Evolutionary conservation across 306 rosid species (phyloP).

Genomic region (Macrotyloma uniflorum): DNA sequence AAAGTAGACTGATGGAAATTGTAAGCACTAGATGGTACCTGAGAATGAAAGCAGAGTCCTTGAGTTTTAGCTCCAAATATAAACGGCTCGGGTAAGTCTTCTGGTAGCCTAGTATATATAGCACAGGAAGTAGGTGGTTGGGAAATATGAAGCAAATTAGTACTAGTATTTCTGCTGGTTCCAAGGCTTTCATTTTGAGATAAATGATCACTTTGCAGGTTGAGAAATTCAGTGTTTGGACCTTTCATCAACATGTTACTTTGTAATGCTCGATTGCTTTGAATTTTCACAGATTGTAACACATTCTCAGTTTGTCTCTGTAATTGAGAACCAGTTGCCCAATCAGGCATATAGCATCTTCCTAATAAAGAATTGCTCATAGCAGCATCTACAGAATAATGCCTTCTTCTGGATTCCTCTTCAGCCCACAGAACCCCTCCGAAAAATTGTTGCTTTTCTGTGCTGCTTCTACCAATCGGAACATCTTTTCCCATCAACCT

Average conservation of each 20-base stretch:
- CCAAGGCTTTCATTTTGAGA: slow-evolving; percentile 46
- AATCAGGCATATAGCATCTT: slow-evolving; percentile 44
- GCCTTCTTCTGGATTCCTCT: slow-evolving; percentile 51
- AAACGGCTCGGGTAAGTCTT: slow-evolving; percentile 40
- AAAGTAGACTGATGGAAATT: slow-evolving; percentile 38
- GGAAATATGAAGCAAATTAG: slow-evolving; percentile 41
- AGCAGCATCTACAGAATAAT: slow-evolving; percentile 41
- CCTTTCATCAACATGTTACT: slow-evolving; percentile 34
- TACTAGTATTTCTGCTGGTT: slow-evolving; percentile 41
- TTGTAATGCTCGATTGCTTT: slow-evolving; percentile 37
- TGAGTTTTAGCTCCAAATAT: slow-evolving; percentile 51
- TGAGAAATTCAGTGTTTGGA: slow-evolving; percentile 36
- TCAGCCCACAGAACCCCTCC: slow-evolving; percentile 58
- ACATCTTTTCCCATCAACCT: slow-evolving; percentile 90
- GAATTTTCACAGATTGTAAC: slow-evolving; percentile 40
- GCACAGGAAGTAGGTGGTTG: slow-evolving; percentile 46
- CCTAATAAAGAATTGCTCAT: slow-evolving; percentile 36
- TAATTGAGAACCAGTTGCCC: slow-evolving; percentile 40
- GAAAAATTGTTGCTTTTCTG: slow-evolving; percentile 48
- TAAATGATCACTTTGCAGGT: slow-evolving; percentile 30
- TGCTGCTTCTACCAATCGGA: slow-evolving; percentile 64
- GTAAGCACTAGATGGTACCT: slow-evolving; percentile 43
- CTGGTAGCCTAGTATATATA: slow-evolving; percentile 35
- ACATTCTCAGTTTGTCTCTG: slow-evolving; percentile 40
- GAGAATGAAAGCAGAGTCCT: slow-evolving; percentile 45